phyloP scores from a whole-genome alignment of 1,284 basidiomycete genomes.

The Vanrija pseudolonga region DNA sequence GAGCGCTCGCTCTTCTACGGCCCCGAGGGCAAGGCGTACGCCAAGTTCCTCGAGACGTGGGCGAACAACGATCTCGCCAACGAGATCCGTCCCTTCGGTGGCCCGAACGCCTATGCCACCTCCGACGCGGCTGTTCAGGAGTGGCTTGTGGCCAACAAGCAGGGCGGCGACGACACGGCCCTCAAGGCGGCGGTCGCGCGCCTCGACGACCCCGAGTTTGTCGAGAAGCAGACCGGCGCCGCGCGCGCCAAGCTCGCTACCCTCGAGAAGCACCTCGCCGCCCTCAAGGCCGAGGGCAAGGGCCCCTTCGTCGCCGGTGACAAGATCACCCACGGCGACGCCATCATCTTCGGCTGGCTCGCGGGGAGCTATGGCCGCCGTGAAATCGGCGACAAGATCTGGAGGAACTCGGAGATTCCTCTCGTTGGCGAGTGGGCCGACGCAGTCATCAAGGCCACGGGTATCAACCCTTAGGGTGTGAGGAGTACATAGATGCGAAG shows the following conservation, averaged over 20 bases:
- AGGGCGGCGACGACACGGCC: conserved; percentile 13
- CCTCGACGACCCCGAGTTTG: not conserved
- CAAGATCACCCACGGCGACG: not conserved
- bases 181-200: not conserved
- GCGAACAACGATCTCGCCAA: conserved; percentile 17
- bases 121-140: conserved; percentile 9
- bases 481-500: too few species aligned
- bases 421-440: not conserved
- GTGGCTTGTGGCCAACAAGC: conserved; percentile 14
- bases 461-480: not conserved
- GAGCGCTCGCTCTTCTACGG: conserved; percentile 22
- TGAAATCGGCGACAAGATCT: not conserved
- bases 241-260: not conserved
- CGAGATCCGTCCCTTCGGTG: conserved; percentile 18
- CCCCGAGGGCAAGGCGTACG: conserved; percentile 17
- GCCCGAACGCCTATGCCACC: not conserved
- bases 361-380: not conserved
- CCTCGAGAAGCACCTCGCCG: not conserved
- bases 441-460: not conserved
- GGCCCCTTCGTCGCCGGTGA: not conserved
- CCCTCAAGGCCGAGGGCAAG: not conserved
- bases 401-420: not conserved
- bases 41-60: conserved; percentile 25
- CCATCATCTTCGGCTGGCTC: not conserved
- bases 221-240: not conserved